Base-by-base conservation (phyloP, 2,329 filamentous ascomycete genomes). In the Ceratocystis albifundus region DNA sequence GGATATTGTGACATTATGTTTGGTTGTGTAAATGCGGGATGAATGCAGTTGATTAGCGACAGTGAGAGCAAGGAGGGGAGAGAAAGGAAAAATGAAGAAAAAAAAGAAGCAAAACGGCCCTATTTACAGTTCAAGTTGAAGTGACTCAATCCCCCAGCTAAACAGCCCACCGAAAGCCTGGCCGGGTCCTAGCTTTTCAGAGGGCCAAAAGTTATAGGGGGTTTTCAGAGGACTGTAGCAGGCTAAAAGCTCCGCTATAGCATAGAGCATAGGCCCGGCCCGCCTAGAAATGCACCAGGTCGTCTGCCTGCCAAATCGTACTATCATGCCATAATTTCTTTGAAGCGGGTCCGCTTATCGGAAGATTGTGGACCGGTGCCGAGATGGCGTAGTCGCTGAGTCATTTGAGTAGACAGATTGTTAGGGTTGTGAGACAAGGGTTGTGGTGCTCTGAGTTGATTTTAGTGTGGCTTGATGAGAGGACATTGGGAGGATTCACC, bases 1-100 rank as follows among this genome's bases (percentile, higher is more conserved):
- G 81, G 80, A 69, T 82, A 81, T 75, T 78, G 76, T 70, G 76
- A 69, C 70, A 68, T 41, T 10, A 3, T 41, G 61, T 6, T 57
- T 25, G 28, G 22, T 25, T 10, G 32, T 36, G 32, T 41, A 12
- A 41, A 41, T 41, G 36, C 10, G 36, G 36, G 10, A 12, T 41
- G 36, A 41, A 41, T 41, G 36, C 36, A 12, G 36, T 41, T 41
- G 3, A 41, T 4, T 41, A 12, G 36, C 36, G 36, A 41, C 12
- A 15, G 36, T 41, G 36, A 12, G 36, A 41, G 10, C 36, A 41
- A 12, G 36, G 36, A 41, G 10, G 36, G 44, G 10, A 36, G 22
- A 25, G 41, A 36, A 55, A 53, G 30, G 36, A 65, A 25, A 50
- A 36, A 55, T 36, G 30, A 22, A 65, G 12, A 50, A 8, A 20